Conservation (phyloP, 257 asterid species). For the Parsonsia alboflavescens region DNA sequence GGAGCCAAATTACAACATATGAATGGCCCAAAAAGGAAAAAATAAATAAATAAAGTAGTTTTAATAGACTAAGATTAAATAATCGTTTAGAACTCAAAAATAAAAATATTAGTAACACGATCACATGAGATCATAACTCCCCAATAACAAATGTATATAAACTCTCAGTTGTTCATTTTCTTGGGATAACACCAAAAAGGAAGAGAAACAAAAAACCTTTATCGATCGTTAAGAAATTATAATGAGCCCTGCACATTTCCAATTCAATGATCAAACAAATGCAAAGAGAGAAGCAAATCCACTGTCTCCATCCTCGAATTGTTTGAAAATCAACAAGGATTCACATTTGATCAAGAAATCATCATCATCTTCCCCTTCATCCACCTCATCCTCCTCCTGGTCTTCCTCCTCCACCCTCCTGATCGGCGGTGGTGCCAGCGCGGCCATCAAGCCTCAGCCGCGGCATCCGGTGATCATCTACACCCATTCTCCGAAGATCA, state of each 20-base stretch:
- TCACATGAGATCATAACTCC: neutral
- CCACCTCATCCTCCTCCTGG: constrained; percentile 18
- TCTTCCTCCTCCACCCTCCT: neutral
- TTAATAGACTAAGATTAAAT: neutral
- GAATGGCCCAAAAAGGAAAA: no score
- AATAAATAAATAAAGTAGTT: no score
- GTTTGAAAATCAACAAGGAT: constrained; percentile 25
- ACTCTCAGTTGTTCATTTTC: neutral
- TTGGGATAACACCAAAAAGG: no score
- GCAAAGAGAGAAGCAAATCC: constrained; percentile 19
- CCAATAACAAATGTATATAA: neutral
- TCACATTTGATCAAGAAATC: constrained; percentile 32
- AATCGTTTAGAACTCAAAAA: neutral
- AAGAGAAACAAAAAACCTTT: neutral
- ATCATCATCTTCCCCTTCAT: neutral
- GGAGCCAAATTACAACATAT: neutral
- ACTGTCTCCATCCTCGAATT: constrained; percentile 1
- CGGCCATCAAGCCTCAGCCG: constrained; percentile 2
- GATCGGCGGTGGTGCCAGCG: neutral
- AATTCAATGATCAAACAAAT: constrained; percentile 15
- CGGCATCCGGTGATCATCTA: constrained; percentile 42
- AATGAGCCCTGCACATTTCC: constrained; percentile 20
- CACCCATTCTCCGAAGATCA: constrained; percentile 37
- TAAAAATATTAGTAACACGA: neutral
- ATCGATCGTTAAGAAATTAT: neutral